phyloP scores from a whole-genome alignment of 2,329 filamentous ascomycete species.

The Metarhizium anisopliae region DNA sequence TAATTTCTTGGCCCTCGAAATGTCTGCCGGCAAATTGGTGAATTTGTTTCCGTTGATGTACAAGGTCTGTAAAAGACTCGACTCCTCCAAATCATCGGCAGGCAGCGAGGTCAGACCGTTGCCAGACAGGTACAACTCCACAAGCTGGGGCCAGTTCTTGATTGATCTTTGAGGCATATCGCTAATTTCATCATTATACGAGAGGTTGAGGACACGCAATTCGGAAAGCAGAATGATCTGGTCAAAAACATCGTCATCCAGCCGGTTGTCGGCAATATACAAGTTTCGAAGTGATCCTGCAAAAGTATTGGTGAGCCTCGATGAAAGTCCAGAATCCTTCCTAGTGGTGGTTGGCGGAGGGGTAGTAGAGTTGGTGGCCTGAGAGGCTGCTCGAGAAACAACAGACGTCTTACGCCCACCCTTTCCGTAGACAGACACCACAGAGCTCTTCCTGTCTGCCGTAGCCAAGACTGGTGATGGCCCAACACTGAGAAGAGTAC shows the following conservation, averaged over 20 bases:
- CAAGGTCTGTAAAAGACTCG: conserved; percentile 75
- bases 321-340: conserved; percentile 85
- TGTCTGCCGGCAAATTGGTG: conserved; percentile 88
- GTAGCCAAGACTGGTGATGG: conserved; percentile 56
- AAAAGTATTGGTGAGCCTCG: conserved; percentile 76
- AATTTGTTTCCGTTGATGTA: conserved; percentile 98
- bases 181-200: conserved; percentile 80
- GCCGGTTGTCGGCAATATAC: conserved; percentile 84
- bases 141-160: conserved; percentile 79
- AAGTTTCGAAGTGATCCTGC: conserved; percentile 75
- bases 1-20: conserved; percentile 87
- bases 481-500: conserved; percentile 64
- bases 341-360: conserved; percentile 47
- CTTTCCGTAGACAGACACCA: conserved; percentile 71
- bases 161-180: conserved; percentile 87
- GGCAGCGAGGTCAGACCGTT: conserved; percentile 89
- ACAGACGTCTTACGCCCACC: conserved; percentile 80
- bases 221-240: conserved; percentile 77
- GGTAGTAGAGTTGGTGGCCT: conserved; percentile 34
- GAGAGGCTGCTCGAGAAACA: conserved; percentile 53
- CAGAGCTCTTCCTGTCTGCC: conserved; percentile 68
- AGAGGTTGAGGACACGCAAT: conserved; percentile 80
- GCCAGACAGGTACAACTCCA: conserved; percentile 88
- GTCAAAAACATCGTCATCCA: conserved; percentile 93
- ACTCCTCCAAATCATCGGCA: conserved; percentile 87